phyloP scores from a whole-genome alignment of 148 eudicot genomes.

The Silene uniflora region DNA sequence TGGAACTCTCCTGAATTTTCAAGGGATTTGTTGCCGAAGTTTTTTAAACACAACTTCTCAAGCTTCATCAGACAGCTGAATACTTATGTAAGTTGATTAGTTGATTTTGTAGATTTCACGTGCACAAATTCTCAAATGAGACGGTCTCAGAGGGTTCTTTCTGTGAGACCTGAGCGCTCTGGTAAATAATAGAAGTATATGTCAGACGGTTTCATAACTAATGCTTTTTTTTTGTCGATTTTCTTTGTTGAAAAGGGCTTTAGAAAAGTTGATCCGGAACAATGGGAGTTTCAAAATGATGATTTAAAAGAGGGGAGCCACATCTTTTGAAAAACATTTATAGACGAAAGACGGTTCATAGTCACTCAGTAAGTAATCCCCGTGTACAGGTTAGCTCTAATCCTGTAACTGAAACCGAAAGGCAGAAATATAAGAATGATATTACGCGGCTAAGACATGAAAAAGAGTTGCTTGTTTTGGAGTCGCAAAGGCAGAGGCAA shows the following conservation, averaged over 20 bases:
- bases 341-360: slow-evolving; percentile 82
- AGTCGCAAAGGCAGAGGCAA: slow-evolving; percentile 44
- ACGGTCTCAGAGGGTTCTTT: background rate
- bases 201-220: background rate
- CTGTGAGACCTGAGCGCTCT: no score
- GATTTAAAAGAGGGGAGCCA: slow-evolving; percentile 71
- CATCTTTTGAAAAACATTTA: slow-evolving; percentile 74
- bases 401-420: slow-evolving; percentile 57
- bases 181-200: no score
- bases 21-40: slow-evolving; percentile 60
- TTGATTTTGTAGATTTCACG: background rate
- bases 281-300: slow-evolving; percentile 90
- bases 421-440: slow-evolving; percentile 48
- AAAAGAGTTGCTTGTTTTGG: slow-evolving; percentile 39
- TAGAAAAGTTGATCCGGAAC: slow-evolving; percentile 84
- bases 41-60: slow-evolving; percentile 90
- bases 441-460: slow-evolving; percentile 50
- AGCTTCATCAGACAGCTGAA: slow-evolving; percentile 90
- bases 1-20: slow-evolving; percentile 73
- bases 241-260: slow-evolving; percentile 51
- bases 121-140: background rate
- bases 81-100: slow-evolving; percentile 83
- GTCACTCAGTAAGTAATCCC: slow-evolving; percentile 59
- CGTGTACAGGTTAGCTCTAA: slow-evolving; percentile 41
- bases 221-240: background rate